Base-by-base conservation (phyloP, 305 asterid species). In the Fraxinus ornus region DNA sequence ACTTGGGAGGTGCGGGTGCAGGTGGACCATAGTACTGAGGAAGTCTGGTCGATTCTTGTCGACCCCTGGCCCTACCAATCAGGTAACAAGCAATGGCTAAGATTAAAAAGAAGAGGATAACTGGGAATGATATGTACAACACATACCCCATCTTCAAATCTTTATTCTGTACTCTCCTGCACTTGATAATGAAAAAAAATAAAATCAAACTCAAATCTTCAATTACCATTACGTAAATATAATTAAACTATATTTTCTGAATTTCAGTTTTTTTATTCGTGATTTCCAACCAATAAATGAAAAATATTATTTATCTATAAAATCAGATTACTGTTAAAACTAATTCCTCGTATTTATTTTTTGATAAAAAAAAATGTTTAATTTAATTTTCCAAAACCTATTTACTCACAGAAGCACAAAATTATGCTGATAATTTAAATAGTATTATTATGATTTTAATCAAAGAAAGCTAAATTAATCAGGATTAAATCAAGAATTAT, bases 91-190 rank as follows among this genome's bases (percentile, higher is more conserved):
- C 88, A 75, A 90, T 66, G 19, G 89, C 93, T 0, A 83, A 17
- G 1, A 90, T 85, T 70, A 87, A 57, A 39, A 88, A 26, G 79
- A 90, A 80, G 35, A 90, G 74, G 76, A 89, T 86, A 19, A 86
- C 70, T n/a, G 93, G 91, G 8, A 88, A 52, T 3, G 93, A 90
- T 30, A 90, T 52, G 76, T 85, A 89, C n/a, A 90, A 15, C 9
- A 85, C 79, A 68, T 80, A 86, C 76, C 82, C 89, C 91, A 86
- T 90, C 47, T n/a, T 77, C 5, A 13, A 32, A 41, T 47, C 55
- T 22, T 3, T 24, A 22, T 32, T 24, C 22, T 64, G 55, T 22
- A 64, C 73, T 64, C 73, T 24, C 73, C 33, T 21, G 30, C 73
- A 21, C 72, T 19, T n/a, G 3, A 24, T 24, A 1, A 55, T 15